Conservation (phyloP, 1,284 basidiomycete species). For the Exobasidium rhododendri region DNA sequence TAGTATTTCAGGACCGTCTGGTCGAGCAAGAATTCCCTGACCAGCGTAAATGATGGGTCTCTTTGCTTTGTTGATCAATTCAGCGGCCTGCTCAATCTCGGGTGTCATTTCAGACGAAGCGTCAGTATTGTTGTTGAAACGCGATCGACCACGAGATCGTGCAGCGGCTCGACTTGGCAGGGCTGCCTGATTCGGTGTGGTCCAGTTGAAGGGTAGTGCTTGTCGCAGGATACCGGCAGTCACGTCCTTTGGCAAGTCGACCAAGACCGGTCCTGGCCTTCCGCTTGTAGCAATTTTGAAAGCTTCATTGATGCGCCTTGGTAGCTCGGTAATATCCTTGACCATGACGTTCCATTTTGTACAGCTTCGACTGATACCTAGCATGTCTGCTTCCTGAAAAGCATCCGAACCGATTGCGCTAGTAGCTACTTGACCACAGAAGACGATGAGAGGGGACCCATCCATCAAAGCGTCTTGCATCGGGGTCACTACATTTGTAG, state of each 20-base stretch:
- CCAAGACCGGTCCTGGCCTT: slow-evolving; percentile 91
- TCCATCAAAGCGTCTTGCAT: slow-evolving; percentile 97
- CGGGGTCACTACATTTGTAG: slow-evolving; percentile 94
- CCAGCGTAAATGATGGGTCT: slow-evolving; percentile 92
- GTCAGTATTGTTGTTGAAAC: not conserved
- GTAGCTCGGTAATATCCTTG: slow-evolving; percentile 91
- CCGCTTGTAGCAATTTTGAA: slow-evolving; percentile 99
- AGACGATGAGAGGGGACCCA: slow-evolving; percentile 90
- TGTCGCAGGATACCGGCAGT: slow-evolving; percentile 86
- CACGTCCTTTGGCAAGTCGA: slow-evolving; percentile 95
- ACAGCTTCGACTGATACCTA: slow-evolving; percentile 93
- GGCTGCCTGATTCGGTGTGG: slow-evolving; percentile 69
- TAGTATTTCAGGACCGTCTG: slow-evolving; percentile 78
- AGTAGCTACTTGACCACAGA: slow-evolving; percentile 95
- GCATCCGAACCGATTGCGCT: slow-evolving; percentile 96
- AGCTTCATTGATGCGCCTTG: slow-evolving; percentile 93
- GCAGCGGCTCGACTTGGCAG: slow-evolving; percentile 50
- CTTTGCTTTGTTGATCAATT: slow-evolving; percentile 85
- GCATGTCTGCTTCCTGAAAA: slow-evolving; percentile 95
- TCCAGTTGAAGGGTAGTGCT: slow-evolving; percentile 80
- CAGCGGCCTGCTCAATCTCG: slow-evolving; percentile 81
- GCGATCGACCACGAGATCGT: slow-evolving; percentile 27
- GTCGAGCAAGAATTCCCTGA: slow-evolving; percentile 79
- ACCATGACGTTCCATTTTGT: slow-evolving; percentile 99
- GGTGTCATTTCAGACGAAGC: slow-evolving; percentile 17